Evolutionary conservation across 2,329 filamentous ascomycete genomes (phyloP), one percentile per base, ranked within the genome.

Genomic region (Fusarium abutilonis): DNA sequence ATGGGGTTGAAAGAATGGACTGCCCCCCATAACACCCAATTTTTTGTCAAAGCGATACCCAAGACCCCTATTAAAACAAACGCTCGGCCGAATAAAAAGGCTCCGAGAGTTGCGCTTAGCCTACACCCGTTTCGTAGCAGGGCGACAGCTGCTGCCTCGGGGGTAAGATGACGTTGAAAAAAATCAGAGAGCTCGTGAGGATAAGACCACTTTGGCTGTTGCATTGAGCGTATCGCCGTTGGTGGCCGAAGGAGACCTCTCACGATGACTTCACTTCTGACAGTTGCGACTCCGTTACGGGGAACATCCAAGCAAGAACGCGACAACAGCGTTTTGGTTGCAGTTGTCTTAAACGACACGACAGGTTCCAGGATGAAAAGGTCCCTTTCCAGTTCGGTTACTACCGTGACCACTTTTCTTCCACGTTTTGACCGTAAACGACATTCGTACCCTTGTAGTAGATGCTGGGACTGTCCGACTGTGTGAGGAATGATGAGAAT

Each of bases 261-360:
- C 62, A 66, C 63, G 65, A 70, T 68, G 63, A 68, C 67, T 70
- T 69, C 67, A 68, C 53, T 50, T 50, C 51, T 49, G 50, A 48
- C 54, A 44, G 23, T 14, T 56, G 32, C 46, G 34, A 57, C 52
- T 48, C 34, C 28, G 28, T 39, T 50, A 54, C 28, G 43, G 47
- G 52, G 43, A 56, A 52, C 19, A 46, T 42, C 36, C 52, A 64
- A 34, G 46, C 35, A 23, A 48, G 49, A 36, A 34, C 34, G 49
- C 42, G 47, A 56, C 63, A 57, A 23, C 49, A 38, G 43, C 26
- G 40, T 50, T 45, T 40, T 48, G 28, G 44, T 42, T 49, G 38
- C 21, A 42, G 56, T 44, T 58, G 50, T 42, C 48, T 56, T 45
- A 46, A 38, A 34, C 36, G 52, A 51, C 47, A 34, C 36, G 52